Percentiles rank a stretch among this genome's conserved stretches.
phyloP scores from a whole-genome alignment of 495 filamentous ascomycete species.

The Penicillium parvum region DNA sequence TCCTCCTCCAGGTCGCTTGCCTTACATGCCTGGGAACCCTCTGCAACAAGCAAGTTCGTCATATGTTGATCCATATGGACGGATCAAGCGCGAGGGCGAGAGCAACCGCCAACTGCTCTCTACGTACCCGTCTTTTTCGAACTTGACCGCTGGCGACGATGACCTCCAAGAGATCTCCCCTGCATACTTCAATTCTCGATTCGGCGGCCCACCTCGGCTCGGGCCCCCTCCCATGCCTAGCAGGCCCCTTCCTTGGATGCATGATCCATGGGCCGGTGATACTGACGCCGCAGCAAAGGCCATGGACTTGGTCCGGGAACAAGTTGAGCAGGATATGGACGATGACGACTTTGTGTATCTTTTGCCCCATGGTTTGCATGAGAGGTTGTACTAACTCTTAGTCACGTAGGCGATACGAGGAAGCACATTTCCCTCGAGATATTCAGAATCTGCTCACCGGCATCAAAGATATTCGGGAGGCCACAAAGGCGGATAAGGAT shows the following conservation, averaged over 20 bases:
- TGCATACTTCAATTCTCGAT: constrained; percentile 13
- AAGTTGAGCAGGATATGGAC: constrained; percentile 14
- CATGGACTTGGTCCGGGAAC: constrained; percentile 17
- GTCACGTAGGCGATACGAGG: constrained; percentile 14
- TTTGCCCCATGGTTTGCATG: not conserved
- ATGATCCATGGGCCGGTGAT: not conserved
- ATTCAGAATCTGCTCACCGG: constrained; percentile 65
- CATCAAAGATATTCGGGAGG: constrained; percentile 68
- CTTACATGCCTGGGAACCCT: too few relatives aligned
- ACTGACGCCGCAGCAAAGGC: not conserved
- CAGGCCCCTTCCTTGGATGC: constrained; percentile 13
- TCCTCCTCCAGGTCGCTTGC: too few relatives aligned
- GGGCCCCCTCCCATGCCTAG: not conserved
- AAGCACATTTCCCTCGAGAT: constrained; percentile 45
- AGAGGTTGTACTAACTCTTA: constrained; percentile 7
- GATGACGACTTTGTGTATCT: constrained; percentile 19
- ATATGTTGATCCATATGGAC: not conserved
- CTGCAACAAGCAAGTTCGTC: not conserved
- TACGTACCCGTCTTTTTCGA: too few relatives aligned
- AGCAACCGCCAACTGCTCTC: too few relatives aligned
- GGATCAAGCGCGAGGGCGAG: too few relatives aligned
- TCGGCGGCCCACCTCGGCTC: not conserved
- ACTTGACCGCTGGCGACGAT: constrained; percentile 19
- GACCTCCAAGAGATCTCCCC: constrained; percentile 20
- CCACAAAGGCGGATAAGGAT: constrained; percentile 59